A percentile compares a stretch with the other conserved stretches of the same genome.
Evolutionary conservation across 1,139 yeast species (phyloP).

Genomic region (Pichia terricola): DNA sequence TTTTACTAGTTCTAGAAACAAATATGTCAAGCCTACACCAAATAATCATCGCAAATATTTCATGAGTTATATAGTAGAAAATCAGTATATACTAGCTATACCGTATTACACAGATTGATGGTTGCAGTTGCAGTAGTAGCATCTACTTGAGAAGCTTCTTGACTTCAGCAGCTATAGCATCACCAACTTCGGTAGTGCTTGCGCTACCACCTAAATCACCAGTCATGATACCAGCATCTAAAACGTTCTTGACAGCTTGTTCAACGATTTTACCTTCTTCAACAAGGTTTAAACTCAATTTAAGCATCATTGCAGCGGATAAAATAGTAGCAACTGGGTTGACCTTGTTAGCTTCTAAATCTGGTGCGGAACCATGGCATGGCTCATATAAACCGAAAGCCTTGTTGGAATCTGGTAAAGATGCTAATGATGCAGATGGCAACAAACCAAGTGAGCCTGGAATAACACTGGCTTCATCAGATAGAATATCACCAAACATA

Average conservation of each 20-base stretch:
- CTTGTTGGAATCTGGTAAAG: slow-evolving; percentile 84
- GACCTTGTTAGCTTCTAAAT: slow-evolving; percentile 75
- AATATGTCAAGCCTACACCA: too few species aligned
- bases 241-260: slow-evolving; percentile 72
- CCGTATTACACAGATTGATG: background rate
- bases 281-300: slow-evolving; percentile 71
- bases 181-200: slow-evolving; percentile 85
- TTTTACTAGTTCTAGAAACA: too few species aligned
- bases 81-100: too few species aligned
- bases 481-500: slow-evolving; percentile 97
- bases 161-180: slow-evolving; percentile 74
- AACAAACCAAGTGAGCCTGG: slow-evolving; percentile 94
- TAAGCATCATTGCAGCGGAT: slow-evolving; percentile 95
- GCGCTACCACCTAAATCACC: slow-evolving; percentile 80
- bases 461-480: slow-evolving; percentile 95
- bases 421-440: slow-evolving; percentile 93
- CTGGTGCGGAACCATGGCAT: slow-evolving; percentile 98
- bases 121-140: background rate
- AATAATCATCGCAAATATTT: too few species aligned
- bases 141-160: slow-evolving; percentile 38
- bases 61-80: too few species aligned
- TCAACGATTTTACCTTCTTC: slow-evolving; percentile 87
- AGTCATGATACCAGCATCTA: slow-evolving; percentile 80
- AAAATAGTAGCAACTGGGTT: slow-evolving; percentile 92
- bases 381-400: slow-evolving; percentile 98